A percentile compares a stretch with the other conserved stretches of the same genome.
Conservation (phyloP, 2,329 filamentous ascomycete species). For the Metarhizium humberi region DNA sequence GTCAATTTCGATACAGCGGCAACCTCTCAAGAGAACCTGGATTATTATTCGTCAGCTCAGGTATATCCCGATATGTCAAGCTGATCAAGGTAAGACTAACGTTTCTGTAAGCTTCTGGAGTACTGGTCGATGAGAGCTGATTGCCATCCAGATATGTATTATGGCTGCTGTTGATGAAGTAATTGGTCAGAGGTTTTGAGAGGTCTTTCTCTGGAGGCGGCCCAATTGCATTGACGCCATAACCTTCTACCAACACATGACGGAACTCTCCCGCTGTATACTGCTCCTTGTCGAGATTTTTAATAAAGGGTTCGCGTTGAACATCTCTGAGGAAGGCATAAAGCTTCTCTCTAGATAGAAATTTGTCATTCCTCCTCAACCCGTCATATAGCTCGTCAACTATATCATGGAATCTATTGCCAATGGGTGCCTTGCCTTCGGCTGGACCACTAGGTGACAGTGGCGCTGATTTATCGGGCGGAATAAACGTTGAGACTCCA, state of each 20-base stretch:
- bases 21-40: slow-evolving; percentile 64
- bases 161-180: slow-evolving; percentile 91
- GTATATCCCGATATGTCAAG: background rate
- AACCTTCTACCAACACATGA: slow-evolving; percentile 34
- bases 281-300: slow-evolving; percentile 25
- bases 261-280: slow-evolving; percentile 43
- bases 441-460: slow-evolving; percentile 12
- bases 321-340: slow-evolving; percentile 37
- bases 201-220: slow-evolving; percentile 45
- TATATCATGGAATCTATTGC: slow-evolving; percentile 37
- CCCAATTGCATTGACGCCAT: slow-evolving; percentile 33
- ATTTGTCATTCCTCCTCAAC: slow-evolving; percentile 25
- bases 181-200: slow-evolving; percentile 67
- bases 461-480: slow-evolving; percentile 16
- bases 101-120: slow-evolving; percentile 67
- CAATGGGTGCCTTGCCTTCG: slow-evolving; percentile 30
- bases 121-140: slow-evolving; percentile 70
- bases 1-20: slow-evolving; percentile 89
- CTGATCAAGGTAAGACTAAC: slow-evolving; percentile 33
- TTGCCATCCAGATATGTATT: slow-evolving; percentile 89
- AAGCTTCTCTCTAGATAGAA: slow-evolving; percentile 29
- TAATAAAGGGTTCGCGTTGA: slow-evolving; percentile 34
- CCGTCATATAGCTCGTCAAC: slow-evolving; percentile 38
- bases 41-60: background rate
- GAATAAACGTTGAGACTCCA: slow-evolving; percentile 19